Percentiles rank a stretch among this genome's conserved stretches.
These are phyloP conservation scores for Vitellaria paradoxa DNA, from an alignment of 179 eudicot genomes.

Conservation along the genomic window DNA sequence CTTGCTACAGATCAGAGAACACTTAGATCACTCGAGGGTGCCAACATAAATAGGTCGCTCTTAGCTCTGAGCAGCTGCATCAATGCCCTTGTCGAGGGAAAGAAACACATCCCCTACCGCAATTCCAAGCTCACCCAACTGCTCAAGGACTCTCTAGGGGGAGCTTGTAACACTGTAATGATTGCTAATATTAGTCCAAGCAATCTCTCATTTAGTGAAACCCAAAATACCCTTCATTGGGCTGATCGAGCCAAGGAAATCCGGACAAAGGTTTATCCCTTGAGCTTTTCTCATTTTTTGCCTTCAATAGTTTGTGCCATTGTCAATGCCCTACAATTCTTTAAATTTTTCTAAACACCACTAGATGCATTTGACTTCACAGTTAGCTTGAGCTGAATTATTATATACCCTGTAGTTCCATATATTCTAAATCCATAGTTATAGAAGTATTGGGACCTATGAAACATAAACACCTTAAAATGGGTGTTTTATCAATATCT, in stretches of 20 bases:
- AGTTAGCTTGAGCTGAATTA: neutral
- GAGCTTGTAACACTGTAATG: conserved; percentile 90
- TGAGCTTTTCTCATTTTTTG: neutral
- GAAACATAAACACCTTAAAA: too few relatives aligned
- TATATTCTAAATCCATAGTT: too few relatives aligned
- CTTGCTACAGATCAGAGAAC: conserved; percentile 90
- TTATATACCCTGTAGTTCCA: too few relatives aligned
- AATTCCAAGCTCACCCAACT: conserved; percentile 94
- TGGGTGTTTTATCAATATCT: too few relatives aligned
- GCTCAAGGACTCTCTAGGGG: conserved; percentile 86
- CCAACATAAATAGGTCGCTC: conserved; percentile 77
- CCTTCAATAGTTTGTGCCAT: neutral
- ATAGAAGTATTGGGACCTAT: too few relatives aligned
- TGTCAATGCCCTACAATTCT: neutral
- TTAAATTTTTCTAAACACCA: too few relatives aligned
- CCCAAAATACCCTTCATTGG: conserved; percentile 96
- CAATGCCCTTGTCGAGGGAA: conserved; percentile 87
- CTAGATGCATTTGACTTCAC: neutral
- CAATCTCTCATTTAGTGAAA: conserved; percentile 72
- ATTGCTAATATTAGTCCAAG: conserved; percentile 87
- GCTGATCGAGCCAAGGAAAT: conserved; percentile 94
- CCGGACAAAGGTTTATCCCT: conserved; percentile 57
- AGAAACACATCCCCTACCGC: conserved; percentile 87
- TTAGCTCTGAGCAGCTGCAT: conserved; percentile 94
- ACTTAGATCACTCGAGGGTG: conserved; percentile 79